These are phyloP conservation scores for Tulasnella sp. DNA, from an alignment of 768 basidiomycete species.

Conservation along the genomic window DNA sequence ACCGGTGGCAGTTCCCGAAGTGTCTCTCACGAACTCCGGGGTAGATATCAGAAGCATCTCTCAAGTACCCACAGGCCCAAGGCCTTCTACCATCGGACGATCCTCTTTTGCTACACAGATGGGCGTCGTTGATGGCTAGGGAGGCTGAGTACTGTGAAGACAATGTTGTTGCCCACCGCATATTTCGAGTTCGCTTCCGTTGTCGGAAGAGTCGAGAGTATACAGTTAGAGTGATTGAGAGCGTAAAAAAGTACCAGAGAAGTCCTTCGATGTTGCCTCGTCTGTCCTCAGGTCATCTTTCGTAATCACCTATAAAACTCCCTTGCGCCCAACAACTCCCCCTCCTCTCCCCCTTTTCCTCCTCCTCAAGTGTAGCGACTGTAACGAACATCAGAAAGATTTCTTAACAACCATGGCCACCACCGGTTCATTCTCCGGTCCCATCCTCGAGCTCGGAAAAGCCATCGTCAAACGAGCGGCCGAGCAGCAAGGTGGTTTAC, in stretches of 20 bases:
- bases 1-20: not conserved
- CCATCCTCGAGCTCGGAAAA: slow-evolving; percentile 5
- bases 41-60: too few relatives aligned
- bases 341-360: not conserved
- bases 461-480: slow-evolving; percentile 2
- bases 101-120: not conserved
- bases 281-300: not conserved
- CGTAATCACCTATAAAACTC: not conserved
- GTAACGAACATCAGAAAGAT: not conserved
- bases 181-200: too few relatives aligned
- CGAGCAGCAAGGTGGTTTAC: slow-evolving; percentile 49
- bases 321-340: not conserved
- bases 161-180: not conserved
- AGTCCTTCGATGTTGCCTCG: not conserved
- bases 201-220: not conserved
- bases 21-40: too few relatives aligned
- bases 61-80: not conserved
- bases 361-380: not conserved
- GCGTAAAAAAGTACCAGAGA: not conserved
- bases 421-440: slow-evolving; percentile 2
- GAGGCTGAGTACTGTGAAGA: not conserved
- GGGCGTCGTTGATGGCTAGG: not conserved
- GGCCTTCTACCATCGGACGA: not conserved
- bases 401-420: not conserved
- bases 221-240: not conserved